phyloP scores from a whole-genome alignment of 768 basidiomycete species.

The Psilocybe azurescens region DNA sequence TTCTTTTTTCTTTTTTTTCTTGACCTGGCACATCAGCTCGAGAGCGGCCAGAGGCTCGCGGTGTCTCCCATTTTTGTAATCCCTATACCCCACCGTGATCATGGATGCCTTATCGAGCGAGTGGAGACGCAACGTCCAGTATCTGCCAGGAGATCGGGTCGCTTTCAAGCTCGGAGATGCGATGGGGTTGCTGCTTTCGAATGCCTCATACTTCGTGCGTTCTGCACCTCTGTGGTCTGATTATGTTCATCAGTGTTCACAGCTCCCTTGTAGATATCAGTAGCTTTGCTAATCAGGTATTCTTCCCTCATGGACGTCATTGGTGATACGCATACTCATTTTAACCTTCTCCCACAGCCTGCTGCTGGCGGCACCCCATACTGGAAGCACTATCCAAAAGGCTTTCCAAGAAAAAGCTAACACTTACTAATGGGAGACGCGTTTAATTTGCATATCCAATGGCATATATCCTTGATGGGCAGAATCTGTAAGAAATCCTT shows the following conservation, averaged over 20 bases:
- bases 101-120: conserved; percentile 39
- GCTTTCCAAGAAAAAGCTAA: conserved; percentile 30
- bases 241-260: background rate
- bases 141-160: conserved; percentile 34
- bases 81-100: background rate
- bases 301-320: background rate
- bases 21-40: background rate
- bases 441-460: background rate
- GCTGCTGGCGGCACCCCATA: conserved; percentile 28
- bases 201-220: conserved; percentile 33
- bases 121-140: conserved; percentile 30
- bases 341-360: conserved; percentile 25
- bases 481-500: conserved; percentile 1
- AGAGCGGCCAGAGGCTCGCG: no score
- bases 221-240: background rate
- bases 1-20: background rate
- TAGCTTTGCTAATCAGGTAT: conserved; percentile 29
- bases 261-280: conserved; percentile 27
- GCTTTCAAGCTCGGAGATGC: conserved; percentile 36
- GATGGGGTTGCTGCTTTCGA: conserved; percentile 37
- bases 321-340: conserved; percentile 1
- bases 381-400: conserved; percentile 38
- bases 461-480: background rate
- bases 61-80: background rate
- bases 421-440: background rate